Evolutionary conservation across 345 rosid species (phyloP), one percentile per base, ranked within the genome.

Genomic region (Eucalyptus sp.): DNA sequence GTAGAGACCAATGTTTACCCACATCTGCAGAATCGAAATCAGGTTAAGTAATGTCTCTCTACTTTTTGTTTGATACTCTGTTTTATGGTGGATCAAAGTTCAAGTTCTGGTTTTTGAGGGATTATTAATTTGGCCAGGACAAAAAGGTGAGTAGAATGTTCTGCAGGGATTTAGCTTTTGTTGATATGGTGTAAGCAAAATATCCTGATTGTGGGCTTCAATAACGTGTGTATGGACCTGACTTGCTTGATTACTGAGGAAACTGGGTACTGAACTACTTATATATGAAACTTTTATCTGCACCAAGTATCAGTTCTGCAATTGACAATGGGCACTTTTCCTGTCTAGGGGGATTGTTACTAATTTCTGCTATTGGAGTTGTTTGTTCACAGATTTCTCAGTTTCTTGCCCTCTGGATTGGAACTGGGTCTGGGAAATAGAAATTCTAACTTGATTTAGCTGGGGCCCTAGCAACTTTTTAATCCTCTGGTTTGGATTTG

Each of bases 21-120:
- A 88, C 89, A 68, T 48, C 37, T 46, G 90, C 90, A 90, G 89
- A 91, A 50, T 43, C 88, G 24, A 44, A 88, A 64, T 79, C 92
- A 44, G 89, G 91, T 91, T 81, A 90, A 93, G 95, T 96, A 93
- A 90, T 50, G 4, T 66, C 54, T 88, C 62, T 20, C 50, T 41
- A 13, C 83, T 83, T 3, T 27, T 62, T 52, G 66, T 80, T 88
- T 64, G 27, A 83, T 88, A 79, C 52, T 64, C 14, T 18, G 68
- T 51, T 20, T 85, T 41, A 11, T 41, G 48, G 48, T 41, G 48
- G 84, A 41, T 76, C 84, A 76, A 37, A 37, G 84, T 48, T 41
- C 48, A 76, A 76, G 48, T 44, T 88, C 41, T 62, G 62, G 22
- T 88, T 46, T 83, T 79, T 31, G 27, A 37, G 48, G 46, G 83